A percentile compares a stretch with the other conserved stretches of the same genome.
Evolutionary conservation across 257 asterid species (phyloP).

Genomic region (Phtheirospermum japonicum): DNA sequence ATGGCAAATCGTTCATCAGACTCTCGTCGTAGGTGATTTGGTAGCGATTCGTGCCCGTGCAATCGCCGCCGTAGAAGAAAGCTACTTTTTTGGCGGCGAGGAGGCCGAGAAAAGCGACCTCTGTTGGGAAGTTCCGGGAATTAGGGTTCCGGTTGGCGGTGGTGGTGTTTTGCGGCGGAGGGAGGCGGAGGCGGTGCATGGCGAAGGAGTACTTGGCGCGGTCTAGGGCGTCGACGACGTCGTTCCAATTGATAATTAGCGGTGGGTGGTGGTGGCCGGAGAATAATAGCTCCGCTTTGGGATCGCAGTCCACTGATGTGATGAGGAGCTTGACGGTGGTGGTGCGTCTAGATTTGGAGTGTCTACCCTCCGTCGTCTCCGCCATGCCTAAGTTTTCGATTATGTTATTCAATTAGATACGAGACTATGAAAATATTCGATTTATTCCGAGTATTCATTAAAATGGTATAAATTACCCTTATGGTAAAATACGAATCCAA

Average conservation of each 20-base stretch:
- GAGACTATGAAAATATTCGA: no score
- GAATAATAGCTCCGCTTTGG: conserved; percentile 18
- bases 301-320: conserved; percentile 15
- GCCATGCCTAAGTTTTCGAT: background rate
- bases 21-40: background rate
- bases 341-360: no score
- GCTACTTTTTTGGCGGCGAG: conserved; percentile 15
- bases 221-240: conserved; percentile 15
- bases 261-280: background rate
- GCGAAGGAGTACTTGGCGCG: conserved; percentile 5
- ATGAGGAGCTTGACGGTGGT: conserved; percentile 11
- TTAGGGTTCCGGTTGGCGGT: background rate
- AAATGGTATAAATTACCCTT: no score
- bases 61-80: conserved; percentile 6
- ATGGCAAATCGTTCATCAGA: conserved; percentile 17
- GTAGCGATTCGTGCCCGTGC: background rate
- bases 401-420: no score
- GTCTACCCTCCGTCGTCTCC: no score
- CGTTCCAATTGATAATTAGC: background rate
- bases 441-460: no score
- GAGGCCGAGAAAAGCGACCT: conserved; percentile 12
- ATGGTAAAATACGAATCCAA: no score
- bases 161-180: background rate
- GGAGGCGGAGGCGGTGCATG: conserved; percentile 10
- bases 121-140: background rate